A percentile compares a stretch with the other conserved stretches of the same genome.
These are phyloP conservation scores for Gigaspora rosea DNA, from an alignment of 192 early-diverging fungal species.

Conservation along the genomic window DNA sequence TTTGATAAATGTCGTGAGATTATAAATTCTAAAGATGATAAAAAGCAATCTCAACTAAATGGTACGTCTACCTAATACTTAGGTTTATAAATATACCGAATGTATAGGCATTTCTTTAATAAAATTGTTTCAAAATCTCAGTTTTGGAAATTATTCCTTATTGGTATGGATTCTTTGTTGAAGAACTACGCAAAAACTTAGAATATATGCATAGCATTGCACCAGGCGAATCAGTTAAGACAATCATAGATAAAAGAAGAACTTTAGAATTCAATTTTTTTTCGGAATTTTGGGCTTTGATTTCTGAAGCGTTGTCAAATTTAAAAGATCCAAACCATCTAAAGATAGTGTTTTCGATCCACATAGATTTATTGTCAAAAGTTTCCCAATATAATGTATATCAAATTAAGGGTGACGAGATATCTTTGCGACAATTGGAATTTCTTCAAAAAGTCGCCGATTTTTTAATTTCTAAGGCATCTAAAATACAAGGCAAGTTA, in stretches of 20 bases:
- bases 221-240: not conserved
- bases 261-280: slow-evolving; percentile 15
- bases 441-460: not conserved
- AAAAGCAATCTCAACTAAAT: not conserved
- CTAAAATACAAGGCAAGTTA: no score
- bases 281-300: not conserved
- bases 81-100: not conserved
- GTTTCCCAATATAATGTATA: slow-evolving; percentile 5
- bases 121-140: not conserved
- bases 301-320: not conserved
- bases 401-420: not conserved
- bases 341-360: not conserved
- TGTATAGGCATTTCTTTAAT: not conserved
- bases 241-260: not conserved
- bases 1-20: slow-evolving; percentile 7
- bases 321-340: not conserved
- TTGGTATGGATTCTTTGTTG: not conserved
- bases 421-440: not conserved
- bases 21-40: not conserved
- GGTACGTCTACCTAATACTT: not conserved
- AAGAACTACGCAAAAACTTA: slow-evolving; percentile 3
- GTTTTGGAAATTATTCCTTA: not conserved
- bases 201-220: no score
- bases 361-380: not conserved
- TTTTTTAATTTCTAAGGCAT: not conserved